Conservation (phyloP, 140 eudicot genomes). For the Cichorium intybus region DNA sequence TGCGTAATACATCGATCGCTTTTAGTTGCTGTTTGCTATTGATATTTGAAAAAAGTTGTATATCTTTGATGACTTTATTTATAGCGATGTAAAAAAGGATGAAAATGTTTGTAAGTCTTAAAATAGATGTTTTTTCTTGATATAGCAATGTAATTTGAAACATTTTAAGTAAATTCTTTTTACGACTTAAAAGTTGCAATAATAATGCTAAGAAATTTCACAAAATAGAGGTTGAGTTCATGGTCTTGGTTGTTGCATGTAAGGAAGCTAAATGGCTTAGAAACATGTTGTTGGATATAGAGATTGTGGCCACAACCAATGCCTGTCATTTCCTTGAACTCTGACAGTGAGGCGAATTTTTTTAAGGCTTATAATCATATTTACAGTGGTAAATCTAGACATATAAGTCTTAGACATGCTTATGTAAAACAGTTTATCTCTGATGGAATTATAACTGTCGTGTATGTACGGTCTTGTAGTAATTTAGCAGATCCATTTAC, state of each 20-base stretch:
- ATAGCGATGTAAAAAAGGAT: too few relatives aligned
- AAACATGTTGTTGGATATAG: constrained; percentile 1
- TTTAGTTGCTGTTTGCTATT: too few relatives aligned
- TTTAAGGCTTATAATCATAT: neutral
- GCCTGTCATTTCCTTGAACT: neutral
- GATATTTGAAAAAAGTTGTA: too few relatives aligned
- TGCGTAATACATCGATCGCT: too few relatives aligned
- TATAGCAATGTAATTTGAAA: too few relatives aligned
- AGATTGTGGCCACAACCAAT: neutral
- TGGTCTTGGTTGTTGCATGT: neutral
- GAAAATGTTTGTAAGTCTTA: too few relatives aligned
- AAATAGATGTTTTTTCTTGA: too few relatives aligned
- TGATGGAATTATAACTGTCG: neutral
- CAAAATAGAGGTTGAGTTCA: constrained; percentile 1
- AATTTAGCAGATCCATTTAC: neutral
- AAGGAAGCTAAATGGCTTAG: constrained; percentile 8
- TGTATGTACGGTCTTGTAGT: neutral
- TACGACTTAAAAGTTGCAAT: too few relatives aligned
- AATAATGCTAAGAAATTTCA: too few relatives aligned
- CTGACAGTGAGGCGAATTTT: neutral
- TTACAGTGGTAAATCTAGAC: neutral
- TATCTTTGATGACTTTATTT: too few relatives aligned
- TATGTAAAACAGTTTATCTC: neutral
- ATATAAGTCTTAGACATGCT: constrained; percentile 3
- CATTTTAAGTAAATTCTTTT: too few relatives aligned